Evolutionary conservation across 1,139 yeast genomes (phyloP).

Genomic region (Pichia sp.): DNA sequence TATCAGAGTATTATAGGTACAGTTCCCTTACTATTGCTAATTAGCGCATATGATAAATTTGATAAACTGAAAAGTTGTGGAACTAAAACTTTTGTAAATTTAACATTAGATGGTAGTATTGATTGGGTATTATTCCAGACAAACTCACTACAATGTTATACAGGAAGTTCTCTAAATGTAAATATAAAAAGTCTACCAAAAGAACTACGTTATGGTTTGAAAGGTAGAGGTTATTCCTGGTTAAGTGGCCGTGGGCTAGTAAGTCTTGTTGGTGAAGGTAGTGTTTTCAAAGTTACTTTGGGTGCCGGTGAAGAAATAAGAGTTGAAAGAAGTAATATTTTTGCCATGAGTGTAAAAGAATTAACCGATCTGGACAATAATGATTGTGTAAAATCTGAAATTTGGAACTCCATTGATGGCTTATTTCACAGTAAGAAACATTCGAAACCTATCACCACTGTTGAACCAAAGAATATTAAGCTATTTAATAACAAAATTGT

Average conservation of each 20-base stretch:
- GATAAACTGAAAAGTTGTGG: background rate
- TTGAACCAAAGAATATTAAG: background rate
- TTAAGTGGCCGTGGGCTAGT: conserved; percentile 54
- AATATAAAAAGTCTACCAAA: conserved; percentile 37
- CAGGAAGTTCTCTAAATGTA: conserved; percentile 44
- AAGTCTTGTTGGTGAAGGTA: conserved; percentile 52
- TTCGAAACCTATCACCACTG: too few species aligned
- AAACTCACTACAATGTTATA: conserved; percentile 42
- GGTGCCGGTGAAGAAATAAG: conserved; percentile 43
- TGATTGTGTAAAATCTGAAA: conserved; percentile 3
- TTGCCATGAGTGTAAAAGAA: conserved; percentile 50
- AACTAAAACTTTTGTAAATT: conserved; percentile 36
- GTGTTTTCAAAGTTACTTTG: conserved; percentile 44
- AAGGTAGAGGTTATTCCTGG: conserved; percentile 38
- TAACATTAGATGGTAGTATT: conserved; percentile 47
- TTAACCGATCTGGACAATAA: conserved; percentile 28
- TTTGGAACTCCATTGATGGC: conserved; percentile 11
- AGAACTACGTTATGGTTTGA: conserved; percentile 33
- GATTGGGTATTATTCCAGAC: conserved; percentile 57
- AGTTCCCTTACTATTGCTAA: conserved; percentile 39
- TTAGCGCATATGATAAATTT: conserved; percentile 29
- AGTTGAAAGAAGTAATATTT: conserved; percentile 40
- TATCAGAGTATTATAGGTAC: conserved; percentile 42
- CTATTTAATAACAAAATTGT: conserved; percentile 4
- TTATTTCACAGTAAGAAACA: conserved; percentile 3